phyloP scores from a whole-genome alignment of 2,329 filamentous ascomycete genomes.

The Aciculosporium take region DNA sequence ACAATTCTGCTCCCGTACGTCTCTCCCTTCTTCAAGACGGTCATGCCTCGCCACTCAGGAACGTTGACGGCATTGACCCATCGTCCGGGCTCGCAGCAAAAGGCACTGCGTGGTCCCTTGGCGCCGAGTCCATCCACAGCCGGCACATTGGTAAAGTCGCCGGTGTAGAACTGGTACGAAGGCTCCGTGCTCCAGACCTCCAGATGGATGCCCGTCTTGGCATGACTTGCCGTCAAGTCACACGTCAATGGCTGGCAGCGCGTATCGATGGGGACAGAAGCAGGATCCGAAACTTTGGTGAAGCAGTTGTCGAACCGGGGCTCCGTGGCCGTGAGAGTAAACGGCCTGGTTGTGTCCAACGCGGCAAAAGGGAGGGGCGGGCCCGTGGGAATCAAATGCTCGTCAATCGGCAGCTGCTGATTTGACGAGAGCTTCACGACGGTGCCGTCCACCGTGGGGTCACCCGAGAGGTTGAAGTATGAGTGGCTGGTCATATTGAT shows the following conservation, averaged over 20 bases:
- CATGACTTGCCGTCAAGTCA: constrained; percentile 60
- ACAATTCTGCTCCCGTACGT: constrained; percentile 69
- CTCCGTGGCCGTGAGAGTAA: constrained; percentile 55
- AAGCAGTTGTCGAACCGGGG: constrained; percentile 89
- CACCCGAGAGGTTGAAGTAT: constrained; percentile 51
- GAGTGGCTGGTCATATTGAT: constrained; percentile 95
- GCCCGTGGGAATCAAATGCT: constrained; percentile 58
- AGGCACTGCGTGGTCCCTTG: constrained; percentile 55
- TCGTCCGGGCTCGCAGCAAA: constrained; percentile 84
- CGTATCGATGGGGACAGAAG: constrained; percentile 50
- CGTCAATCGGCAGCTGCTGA: constrained; percentile 60
- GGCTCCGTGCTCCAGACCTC: constrained; percentile 87
- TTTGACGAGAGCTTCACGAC: constrained; percentile 52
- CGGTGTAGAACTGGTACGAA: constrained; percentile 94
- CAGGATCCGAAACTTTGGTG: constrained; percentile 52
- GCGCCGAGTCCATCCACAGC: constrained; percentile 47
- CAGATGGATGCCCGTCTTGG: constrained; percentile 60
- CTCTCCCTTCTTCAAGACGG: constrained; percentile 70
- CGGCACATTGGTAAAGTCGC: constrained; percentile 68
- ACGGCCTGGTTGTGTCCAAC: constrained; percentile 50
- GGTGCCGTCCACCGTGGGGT: constrained; percentile 39
- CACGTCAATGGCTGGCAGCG: constrained; percentile 46
- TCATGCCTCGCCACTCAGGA: constrained; percentile 64
- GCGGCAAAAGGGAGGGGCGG: constrained; percentile 49
- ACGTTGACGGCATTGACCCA: constrained; percentile 83